These are phyloP conservation scores for Erodium maritimum DNA, from an alignment of 345 rosid genomes.

Conservation along the genomic window DNA sequence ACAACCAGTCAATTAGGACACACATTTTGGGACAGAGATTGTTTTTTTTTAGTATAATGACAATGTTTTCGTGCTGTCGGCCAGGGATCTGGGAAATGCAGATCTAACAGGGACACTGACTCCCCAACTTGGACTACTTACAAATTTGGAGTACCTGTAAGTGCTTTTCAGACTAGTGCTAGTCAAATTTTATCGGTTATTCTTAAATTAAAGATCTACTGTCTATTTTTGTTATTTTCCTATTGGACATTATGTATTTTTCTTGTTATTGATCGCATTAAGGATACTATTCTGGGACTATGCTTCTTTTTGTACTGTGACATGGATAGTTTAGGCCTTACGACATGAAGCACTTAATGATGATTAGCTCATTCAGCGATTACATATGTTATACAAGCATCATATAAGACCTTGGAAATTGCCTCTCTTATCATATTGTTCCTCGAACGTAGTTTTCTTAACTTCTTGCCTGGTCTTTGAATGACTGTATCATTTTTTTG, in stretches of 20 bases:
- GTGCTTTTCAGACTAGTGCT: conserved; percentile 11
- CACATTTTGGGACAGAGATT: no score
- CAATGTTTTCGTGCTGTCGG: background rate
- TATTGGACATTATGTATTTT: background rate
- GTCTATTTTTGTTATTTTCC: conserved; percentile 9
- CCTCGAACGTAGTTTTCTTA: background rate
- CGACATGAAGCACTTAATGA: background rate
- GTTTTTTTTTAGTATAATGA: conserved; percentile 3
- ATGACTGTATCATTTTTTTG: conserved; percentile 6
- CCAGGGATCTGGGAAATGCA: conserved; percentile 58
- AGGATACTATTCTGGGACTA: background rate
- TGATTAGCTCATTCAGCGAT: no score
- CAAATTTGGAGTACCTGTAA: conserved; percentile 71
- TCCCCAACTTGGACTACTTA: conserved; percentile 51
- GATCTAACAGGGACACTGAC: conserved; percentile 51
- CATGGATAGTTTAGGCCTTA: background rate
- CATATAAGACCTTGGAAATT: background rate
- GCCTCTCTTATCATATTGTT: background rate
- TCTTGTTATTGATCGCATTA: background rate
- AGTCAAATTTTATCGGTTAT: background rate
- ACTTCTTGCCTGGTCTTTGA: background rate
- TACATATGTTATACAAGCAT: background rate
- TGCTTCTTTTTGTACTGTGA: background rate
- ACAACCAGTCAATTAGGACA: no score
- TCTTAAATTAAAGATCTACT: background rate